phyloP scores from a whole-genome alignment of 257 asterid genomes.

The Solanum sejunctum region DNA sequence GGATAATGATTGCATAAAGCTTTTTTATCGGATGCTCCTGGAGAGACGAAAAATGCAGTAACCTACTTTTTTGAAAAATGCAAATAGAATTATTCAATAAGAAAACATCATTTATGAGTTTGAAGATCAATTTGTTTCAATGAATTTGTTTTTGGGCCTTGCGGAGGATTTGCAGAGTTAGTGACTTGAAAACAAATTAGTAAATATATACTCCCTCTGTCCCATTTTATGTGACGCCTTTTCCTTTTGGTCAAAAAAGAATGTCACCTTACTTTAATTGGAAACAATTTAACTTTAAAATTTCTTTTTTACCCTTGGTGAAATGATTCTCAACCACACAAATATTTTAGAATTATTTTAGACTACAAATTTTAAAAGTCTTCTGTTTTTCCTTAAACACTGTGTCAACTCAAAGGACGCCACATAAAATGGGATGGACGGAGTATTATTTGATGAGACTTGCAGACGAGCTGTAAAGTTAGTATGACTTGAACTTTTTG shows the following conservation, averaged over 20 bases:
- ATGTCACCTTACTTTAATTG: no score
- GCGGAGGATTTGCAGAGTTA: not conserved
- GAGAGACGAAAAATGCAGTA: not conserved
- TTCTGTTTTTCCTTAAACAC: no score
- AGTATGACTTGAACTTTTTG: not conserved
- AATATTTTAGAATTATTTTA: no score
- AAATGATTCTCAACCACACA: no score
- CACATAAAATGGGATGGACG: no score
- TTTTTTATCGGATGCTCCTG: not conserved
- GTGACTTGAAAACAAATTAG: not conserved
- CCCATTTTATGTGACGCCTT: no score
- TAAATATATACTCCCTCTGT: no score
- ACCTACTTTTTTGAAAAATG: not conserved
- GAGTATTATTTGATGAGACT: not conserved
- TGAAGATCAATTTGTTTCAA: not conserved
- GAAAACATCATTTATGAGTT: not conserved
- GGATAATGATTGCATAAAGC: not conserved
- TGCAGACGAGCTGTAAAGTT: not conserved
- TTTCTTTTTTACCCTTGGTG: no score
- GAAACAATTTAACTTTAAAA: no score
- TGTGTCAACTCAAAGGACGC: no score
- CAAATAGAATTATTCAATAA: not conserved
- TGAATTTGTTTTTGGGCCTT: not conserved
- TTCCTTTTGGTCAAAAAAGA: no score
- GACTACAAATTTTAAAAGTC: no score